Evolutionary conservation across 1,284 basidiomycete species (phyloP).

Genomic region (Cryptococcus hybrid): DNA sequence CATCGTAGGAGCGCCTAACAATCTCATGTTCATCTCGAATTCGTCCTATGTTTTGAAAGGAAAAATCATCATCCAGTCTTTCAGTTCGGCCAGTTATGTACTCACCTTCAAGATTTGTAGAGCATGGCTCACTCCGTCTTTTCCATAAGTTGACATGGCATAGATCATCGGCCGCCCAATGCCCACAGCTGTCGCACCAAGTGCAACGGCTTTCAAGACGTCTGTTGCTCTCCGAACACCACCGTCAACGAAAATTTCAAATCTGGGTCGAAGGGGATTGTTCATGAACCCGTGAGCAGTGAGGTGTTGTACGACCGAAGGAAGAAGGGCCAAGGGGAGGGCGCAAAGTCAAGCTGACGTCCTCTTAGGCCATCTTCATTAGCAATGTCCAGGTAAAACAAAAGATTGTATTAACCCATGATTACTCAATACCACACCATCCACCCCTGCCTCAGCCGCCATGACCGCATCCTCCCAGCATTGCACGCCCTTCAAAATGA

Average conservation of each 20-base stretch:
- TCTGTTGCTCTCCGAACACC: slow-evolving; percentile 89
- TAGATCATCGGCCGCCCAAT: slow-evolving; percentile 81
- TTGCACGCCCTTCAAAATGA: slow-evolving; percentile 90
- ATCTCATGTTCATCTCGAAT: slow-evolving; percentile 89
- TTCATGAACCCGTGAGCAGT: slow-evolving; percentile 61
- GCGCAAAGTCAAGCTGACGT: slow-evolving; percentile 86
- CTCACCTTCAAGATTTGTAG: slow-evolving; percentile 72
- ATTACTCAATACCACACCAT: slow-evolving; percentile 82
- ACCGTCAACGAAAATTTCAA: slow-evolving; percentile 88
- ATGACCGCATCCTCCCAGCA: slow-evolving; percentile 90
- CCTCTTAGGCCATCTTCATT: slow-evolving; percentile 52
- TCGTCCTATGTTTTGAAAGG: slow-evolving; percentile 63
- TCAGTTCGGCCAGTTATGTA: slow-evolving; percentile 1
- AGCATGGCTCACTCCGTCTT: slow-evolving; percentile 72
- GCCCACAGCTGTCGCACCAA: slow-evolving; percentile 74
- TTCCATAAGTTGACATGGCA: slow-evolving; percentile 83
- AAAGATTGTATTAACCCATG: slow-evolving; percentile 58
- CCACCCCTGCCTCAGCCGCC: slow-evolving; percentile 78
- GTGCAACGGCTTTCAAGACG: slow-evolving; percentile 85
- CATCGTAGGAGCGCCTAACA: slow-evolving; percentile 76
- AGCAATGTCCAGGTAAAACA: not conserved
- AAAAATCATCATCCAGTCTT: not conserved
- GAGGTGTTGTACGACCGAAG: slow-evolving; percentile 77
- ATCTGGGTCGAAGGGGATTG: slow-evolving; percentile 55
- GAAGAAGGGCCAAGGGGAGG: slow-evolving; percentile 84